These are phyloP conservation scores for Candida glucosophila DNA, from an alignment of 1,139 yeast species.

Conservation along the genomic window DNA sequence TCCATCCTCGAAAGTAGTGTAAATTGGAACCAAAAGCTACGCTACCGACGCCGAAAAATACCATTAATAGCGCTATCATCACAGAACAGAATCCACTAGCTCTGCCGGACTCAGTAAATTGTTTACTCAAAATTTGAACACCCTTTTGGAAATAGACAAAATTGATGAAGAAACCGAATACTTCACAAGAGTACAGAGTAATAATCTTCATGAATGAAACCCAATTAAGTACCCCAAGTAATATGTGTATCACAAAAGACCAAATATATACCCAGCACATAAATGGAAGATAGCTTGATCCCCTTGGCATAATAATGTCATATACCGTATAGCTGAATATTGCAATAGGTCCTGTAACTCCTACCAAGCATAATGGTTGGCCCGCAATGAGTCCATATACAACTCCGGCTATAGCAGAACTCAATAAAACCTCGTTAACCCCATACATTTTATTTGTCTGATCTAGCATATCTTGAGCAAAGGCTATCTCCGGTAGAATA, in stretches of 20 bases:
- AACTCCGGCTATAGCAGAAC: constrained; percentile 84
- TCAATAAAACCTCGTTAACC: constrained; percentile 76
- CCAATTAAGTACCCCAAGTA: constrained; percentile 63
- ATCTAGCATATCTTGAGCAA: constrained; percentile 96
- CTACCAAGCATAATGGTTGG: constrained; percentile 93
- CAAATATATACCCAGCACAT: constrained; percentile 95
- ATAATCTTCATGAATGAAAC: constrained; percentile 66
- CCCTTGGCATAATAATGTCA: constrained; percentile 58
- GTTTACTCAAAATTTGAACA: constrained; percentile 66
- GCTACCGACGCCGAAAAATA: constrained; percentile 64
- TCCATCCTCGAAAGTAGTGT: constrained; percentile 47
- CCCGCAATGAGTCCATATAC: constrained; percentile 82
- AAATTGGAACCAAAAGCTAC: constrained; percentile 52
- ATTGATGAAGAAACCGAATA: constrained; percentile 87
- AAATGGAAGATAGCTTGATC: constrained; percentile 75
- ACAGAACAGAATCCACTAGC: constrained; percentile 72
- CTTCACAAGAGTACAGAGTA: constrained; percentile 81
- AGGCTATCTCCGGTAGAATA: constrained; percentile 86
- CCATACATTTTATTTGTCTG: constrained; percentile 83
- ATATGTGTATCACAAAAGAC: constrained; percentile 76
- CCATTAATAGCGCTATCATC: constrained; percentile 63
- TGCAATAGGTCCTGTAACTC: constrained; percentile 92
- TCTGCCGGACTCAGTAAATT: constrained; percentile 40
- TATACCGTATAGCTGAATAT: constrained; percentile 90
- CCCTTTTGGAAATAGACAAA: constrained; percentile 90